Evolutionary conservation across 306 rosid genomes (phyloP), one percentile per base, ranked within the genome.

Genomic region (Citrullus colocynthis): DNA sequence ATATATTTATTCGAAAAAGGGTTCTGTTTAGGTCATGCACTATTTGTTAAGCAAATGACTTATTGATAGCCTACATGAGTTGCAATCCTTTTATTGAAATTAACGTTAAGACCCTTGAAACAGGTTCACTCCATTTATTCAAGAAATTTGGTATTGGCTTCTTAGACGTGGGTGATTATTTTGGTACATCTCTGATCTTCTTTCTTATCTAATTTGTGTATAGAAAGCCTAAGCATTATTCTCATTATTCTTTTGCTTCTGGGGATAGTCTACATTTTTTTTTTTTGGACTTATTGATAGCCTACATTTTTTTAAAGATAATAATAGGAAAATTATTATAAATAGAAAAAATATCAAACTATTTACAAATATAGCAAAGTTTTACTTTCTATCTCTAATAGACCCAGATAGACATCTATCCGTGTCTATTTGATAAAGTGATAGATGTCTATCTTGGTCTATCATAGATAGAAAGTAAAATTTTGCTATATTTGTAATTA

Each of bases 61-160:
- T 21, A 20, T 21, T 3, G 15, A 20, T 58, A 21, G 32, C 63
- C 15, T 21, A 58, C 34, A 1, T 58, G 63, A 21, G 63, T 60
- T 60, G 18, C 28, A 60, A 60, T 60, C 24, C 71, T 15, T 30
- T 42, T 77, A 14, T 61, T 44, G 36, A 54, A 10, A 54, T 49
- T 75, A 82, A 86, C 79, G 48, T 74, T 41, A 2, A 48, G 54
- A 20, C 58, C 78, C 77, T 79, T 79, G 81, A 74, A 87, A 57
- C 89, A 90, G 96, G 96, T 84, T 76, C 96, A 4, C 12, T 81
- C 5, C 78, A 78, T 18, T 52, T 88, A 64, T 88, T 90, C 78
- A 63, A 83, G 79, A 64, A 67, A 21, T 84, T 88, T 87, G 91
- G 83, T 74, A 62, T 90, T 72, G 91, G 83, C 80, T 80, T 80